Base-by-base conservation (phyloP, 1,139 yeast species). In the Torulaspora globosa region DNA sequence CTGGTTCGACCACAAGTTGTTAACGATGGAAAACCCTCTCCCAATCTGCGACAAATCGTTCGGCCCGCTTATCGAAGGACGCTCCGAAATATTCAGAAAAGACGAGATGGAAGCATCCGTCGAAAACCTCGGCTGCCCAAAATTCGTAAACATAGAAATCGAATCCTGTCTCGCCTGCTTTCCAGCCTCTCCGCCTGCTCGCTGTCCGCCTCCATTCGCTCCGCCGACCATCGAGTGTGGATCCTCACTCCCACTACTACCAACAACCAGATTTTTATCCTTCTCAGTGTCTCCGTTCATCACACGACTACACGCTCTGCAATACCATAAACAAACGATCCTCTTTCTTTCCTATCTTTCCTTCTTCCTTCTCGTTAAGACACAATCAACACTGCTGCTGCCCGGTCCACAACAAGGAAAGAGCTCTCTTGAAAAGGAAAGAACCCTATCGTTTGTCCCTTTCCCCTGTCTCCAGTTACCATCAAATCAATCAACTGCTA, bases 11-110 rank as follows among this genome's bases (percentile, higher is more conserved):
- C 65, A 60, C 33, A 58, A 50, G 27, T 59, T 63, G 49, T 67
- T 69, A 11, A 69, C 63, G 9, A 69, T 63, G 3, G 71, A 68
- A 45, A 62, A 59, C 2, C 73, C 72, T 40, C 72, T 55, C 1
- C 69, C 69, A 36, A 56, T 50, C 39, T 52, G 55, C 32, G 53
- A 49, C 28, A 53, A 37, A 38, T 57, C 57, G 27, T 48, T 44
- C 30, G 41, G 46, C 19, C 41, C 51, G 30, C 48, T 42, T 10
- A 47, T 34, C 14, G 49, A 48, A 11, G 60, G 43, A 14, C 48
- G 36, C 30, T 51, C 46, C 37, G 47, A 41, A 31, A 50, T 56
- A 43, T 54, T 58, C 41, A 57, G 47, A 38, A 57, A 58, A 30
- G 57, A 51, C 23, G 54, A 52, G 26, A 60, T 47, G 16, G 60